A percentile compares a stretch with the other conserved stretches of the same genome.
Conservation (phyloP, 192 early-diverging fungal species). For the Dissophora globulifera region DNA sequence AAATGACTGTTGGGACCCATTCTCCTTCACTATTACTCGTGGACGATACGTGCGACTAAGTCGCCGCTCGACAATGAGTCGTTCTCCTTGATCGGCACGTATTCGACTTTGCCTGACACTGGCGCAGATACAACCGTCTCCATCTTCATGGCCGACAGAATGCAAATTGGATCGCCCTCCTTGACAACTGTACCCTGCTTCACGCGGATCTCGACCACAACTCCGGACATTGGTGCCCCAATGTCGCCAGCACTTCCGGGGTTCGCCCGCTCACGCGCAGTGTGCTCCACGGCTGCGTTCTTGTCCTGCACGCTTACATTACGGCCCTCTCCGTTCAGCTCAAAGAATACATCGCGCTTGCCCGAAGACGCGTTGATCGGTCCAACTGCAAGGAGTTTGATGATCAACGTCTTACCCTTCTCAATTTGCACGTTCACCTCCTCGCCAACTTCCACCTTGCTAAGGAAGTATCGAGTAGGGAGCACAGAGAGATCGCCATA, state of each 20-base stretch:
- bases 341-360: constrained; percentile 94
- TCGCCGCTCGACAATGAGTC: constrained; percentile 88
- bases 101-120: constrained; percentile 77
- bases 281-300: constrained; percentile 71
- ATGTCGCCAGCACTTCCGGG: constrained; percentile 81
- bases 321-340: constrained; percentile 93
- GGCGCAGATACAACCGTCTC: constrained; percentile 92
- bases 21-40: constrained; percentile 32
- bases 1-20: no score
- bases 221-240: constrained; percentile 96
- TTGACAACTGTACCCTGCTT: constrained; percentile 84
- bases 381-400: constrained; percentile 91
- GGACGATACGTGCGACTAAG: constrained; percentile 78
- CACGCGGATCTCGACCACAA: constrained; percentile 92
- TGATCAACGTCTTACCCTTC: constrained; percentile 89
- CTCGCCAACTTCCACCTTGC: constrained; percentile 86
- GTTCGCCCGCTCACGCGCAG: constrained; percentile 81
- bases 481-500: constrained; percentile 91
- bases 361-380: constrained; percentile 77
- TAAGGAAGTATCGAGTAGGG: constrained; percentile 92
- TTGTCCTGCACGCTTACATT: constrained; percentile 78
- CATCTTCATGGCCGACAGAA: constrained; percentile 99
- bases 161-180: constrained; percentile 89
- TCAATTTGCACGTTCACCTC: constrained; percentile 90
- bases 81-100: constrained; percentile 74